Base-by-base conservation (phyloP, 1,284 basidiomycete genomes). In the Flammula alnicola region DNA sequence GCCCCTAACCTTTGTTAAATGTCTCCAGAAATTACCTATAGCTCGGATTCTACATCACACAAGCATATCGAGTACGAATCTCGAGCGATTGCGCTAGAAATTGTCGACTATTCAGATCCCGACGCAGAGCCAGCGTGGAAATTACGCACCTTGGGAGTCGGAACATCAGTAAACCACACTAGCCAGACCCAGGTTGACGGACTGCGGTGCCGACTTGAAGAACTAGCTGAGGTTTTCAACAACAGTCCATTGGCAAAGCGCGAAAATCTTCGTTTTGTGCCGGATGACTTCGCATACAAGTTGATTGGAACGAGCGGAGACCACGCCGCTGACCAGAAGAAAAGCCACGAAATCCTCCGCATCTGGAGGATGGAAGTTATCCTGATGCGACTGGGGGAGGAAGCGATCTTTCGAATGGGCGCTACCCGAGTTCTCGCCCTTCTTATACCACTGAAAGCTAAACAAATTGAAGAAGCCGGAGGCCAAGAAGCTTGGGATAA, bases 301-400 rank as follows among this genome's bases (percentile, higher is more conserved):
- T 32, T 58, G 0, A 17, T 42, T n/a, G 62, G 60, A 3, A 58
- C 57, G 12, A 58, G 49, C 39, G 45, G 57, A 0, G 59, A 64
- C 37, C 62, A 64, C 35, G 60, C 57, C 0, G 26, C 35, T 2
- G 52, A 59, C 25, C 49, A 61, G 20, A 61, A 61, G 49, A 54
- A 54, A 20, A 43, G 35, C 7, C 38, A 44, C 6, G 35, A 54
- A 7, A 14, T 56, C 1, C 6, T 63, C 3, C 25, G 35, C 1
- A 37, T 41, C 10, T 63, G 56, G 54, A 58, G 57, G 47, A 20
- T 46, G 4, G 36, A 45, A 10, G 22, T 30, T 1, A 44, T 45
- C 0, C 20, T 44, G 9, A n/a, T 35, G 16, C 14, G 49, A 0
- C 58, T 57, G 3, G 60, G 57, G 7, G 54, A 58, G 29, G 51